These are phyloP conservation scores for Ascomycota sp. DNA, from an alignment of 2,329 filamentous ascomycete species.

Conservation along the genomic window DNA sequence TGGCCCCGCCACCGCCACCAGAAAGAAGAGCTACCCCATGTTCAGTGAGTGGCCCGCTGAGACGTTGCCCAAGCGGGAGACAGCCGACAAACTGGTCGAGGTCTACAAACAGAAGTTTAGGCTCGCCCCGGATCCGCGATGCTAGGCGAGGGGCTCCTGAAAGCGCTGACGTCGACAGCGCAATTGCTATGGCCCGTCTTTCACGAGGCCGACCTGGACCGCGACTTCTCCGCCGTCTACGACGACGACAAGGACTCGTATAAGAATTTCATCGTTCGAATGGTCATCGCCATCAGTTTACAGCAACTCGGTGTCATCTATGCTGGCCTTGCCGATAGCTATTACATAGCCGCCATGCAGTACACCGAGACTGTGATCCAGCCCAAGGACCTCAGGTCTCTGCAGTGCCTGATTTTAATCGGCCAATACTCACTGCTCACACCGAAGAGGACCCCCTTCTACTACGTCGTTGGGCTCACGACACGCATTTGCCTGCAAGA, in stretches of 20 bases:
- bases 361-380: conserved; percentile 66
- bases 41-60: conserved; percentile 69
- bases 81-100: conserved; percentile 63
- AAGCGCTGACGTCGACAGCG: conserved; percentile 26
- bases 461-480: conserved; percentile 80
- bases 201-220: conserved; percentile 60
- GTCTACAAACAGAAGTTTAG: conserved; percentile 71
- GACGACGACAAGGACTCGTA: conserved; percentile 56
- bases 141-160: background rate
- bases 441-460: conserved; percentile 77
- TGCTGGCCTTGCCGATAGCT: conserved; percentile 85
- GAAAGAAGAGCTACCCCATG: conserved; percentile 77
- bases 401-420: conserved; percentile 77
- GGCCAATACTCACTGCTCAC: conserved; percentile 84
- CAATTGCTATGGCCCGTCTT: conserved; percentile 76
- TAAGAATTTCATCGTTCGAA: conserved; percentile 70
- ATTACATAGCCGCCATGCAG: conserved; percentile 76
- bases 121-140: conserved; percentile 4
- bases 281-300: conserved; percentile 87
- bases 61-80: conserved; percentile 48
- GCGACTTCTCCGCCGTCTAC: conserved; percentile 66
- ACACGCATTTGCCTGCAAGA: conserved; percentile 77
- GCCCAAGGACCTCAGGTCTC: conserved; percentile 73
- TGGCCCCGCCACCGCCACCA: conserved; percentile 27
- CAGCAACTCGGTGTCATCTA: conserved; percentile 81